phyloP scores from a whole-genome alignment of 2,329 filamentous ascomycete genomes.

The Cladosporium austrohemisphaericum region DNA sequence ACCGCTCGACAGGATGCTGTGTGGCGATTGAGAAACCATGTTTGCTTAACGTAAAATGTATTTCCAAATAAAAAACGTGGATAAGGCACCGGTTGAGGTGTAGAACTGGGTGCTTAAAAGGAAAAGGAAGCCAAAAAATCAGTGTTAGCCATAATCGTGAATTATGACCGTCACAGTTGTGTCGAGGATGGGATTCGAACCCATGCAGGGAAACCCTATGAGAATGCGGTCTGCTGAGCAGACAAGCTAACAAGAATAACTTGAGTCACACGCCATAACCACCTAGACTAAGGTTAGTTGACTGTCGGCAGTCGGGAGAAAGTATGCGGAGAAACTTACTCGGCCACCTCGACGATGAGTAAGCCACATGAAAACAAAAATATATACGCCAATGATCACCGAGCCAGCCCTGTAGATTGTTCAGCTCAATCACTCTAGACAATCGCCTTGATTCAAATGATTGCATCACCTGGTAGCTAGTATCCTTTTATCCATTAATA shows the following conservation, averaged over 20 bases:
- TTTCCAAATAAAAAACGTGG: not conserved
- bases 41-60: not conserved
- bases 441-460: too few species aligned
- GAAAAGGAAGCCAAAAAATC: not conserved
- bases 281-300: too few species aligned
- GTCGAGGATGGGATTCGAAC: slow-evolving; percentile 31
- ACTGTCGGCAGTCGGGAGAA: too few species aligned
- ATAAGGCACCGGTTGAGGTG: not conserved
- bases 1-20: not conserved
- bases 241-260: slow-evolving; percentile 23
- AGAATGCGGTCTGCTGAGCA: slow-evolving; percentile 26
- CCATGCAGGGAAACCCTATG: slow-evolving; percentile 32
- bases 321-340: too few species aligned
- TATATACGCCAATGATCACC: too few species aligned
- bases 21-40: not conserved
- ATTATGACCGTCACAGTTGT: too few species aligned
- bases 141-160: slow-evolving; percentile 26
- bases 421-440: too few species aligned
- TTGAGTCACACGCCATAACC: slow-evolving; percentile 37
- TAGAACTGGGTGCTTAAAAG: not conserved
- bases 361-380: too few species aligned
- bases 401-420: too few species aligned
- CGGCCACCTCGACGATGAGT: too few species aligned
- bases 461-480: too few species aligned
- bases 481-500: too few species aligned